Evolutionary conservation across 768 basidiomycete genomes (phyloP).

Genomic region (Asterophora parasitica): DNA sequence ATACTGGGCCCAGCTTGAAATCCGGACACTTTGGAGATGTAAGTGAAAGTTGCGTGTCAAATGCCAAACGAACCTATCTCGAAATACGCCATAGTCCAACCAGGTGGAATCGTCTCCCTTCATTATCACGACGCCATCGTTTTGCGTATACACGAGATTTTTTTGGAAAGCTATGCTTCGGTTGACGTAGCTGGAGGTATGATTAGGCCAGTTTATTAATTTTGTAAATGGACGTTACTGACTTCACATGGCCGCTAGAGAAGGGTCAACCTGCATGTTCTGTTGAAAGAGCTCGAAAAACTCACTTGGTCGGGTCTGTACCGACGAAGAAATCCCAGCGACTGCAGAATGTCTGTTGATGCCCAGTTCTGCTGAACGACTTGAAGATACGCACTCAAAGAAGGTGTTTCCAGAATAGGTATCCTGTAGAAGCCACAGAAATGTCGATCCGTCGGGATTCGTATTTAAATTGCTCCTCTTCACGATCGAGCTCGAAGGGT

Average conservation of each 20-base stretch:
- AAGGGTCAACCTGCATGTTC: constrained; percentile 13
- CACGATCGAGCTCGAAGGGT: constrained; percentile 8
- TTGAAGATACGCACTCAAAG: constrained; percentile 53
- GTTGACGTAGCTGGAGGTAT: constrained; percentile 54
- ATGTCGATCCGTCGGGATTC: constrained; percentile 43
- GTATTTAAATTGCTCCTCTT: constrained; percentile 31
- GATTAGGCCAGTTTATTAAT: constrained; percentile 7
- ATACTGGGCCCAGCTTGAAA: constrained; percentile 59
- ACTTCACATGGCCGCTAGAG: constrained; percentile 68
- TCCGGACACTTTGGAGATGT: constrained; percentile 50
- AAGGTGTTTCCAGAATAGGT: constrained; percentile 62
- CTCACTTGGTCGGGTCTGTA: constrained; percentile 65
- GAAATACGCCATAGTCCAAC: constrained; percentile 47
- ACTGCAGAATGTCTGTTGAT: constrained; percentile 40
- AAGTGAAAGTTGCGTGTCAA: neutral
- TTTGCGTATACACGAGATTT: constrained; percentile 52
- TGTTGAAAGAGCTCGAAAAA: constrained; percentile 13
- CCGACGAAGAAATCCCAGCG: constrained; percentile 44
- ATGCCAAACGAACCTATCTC: constrained; percentile 47
- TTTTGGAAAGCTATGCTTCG: constrained; percentile 44
- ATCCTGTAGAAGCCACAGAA: constrained; percentile 66
- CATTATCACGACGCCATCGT: constrained; percentile 65
- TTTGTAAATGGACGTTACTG: constrained; percentile 23
- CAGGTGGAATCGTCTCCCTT: constrained; percentile 65
- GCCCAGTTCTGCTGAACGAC: constrained; percentile 1